Percentiles rank a stretch among this genome's conserved stretches.
Conservation (phyloP, 495 filamentous ascomycete species). For the Penicillium nucicola region DNA sequence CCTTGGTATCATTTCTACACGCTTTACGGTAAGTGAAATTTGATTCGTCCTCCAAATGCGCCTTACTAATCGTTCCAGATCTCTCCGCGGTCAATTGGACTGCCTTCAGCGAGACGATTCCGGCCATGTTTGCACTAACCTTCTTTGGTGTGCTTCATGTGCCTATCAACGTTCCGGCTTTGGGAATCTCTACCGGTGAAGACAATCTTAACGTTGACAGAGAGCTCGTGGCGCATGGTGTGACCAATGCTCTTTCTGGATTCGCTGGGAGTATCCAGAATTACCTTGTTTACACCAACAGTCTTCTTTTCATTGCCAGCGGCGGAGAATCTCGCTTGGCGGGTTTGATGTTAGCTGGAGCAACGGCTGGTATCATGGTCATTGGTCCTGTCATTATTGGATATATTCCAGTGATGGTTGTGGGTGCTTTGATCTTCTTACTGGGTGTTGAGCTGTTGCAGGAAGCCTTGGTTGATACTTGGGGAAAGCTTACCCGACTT, state of each 20-base stretch:
- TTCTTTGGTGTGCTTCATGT: conserved; percentile 98
- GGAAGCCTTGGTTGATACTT: conserved; percentile 84
- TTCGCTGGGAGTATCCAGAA: conserved; percentile 87
- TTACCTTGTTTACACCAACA: conserved; percentile 96
- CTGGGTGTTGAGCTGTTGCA: conserved; percentile 86
- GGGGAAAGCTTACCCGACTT: conserved; percentile 76
- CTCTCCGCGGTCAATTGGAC: conserved; percentile 73
- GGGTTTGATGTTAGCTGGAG: conserved; percentile 77
- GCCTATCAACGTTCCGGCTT: conserved; percentile 92
- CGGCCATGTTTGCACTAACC: conserved; percentile 94
- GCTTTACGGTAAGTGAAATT: conserved; percentile 67
- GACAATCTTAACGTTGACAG: conserved; percentile 88
- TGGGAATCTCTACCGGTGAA: conserved; percentile 84
- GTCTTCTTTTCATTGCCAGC: conserved; percentile 87
- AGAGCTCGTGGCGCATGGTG: conserved; percentile 88
- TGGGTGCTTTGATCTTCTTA: conserved; percentile 89
- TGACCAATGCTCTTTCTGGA: conserved; percentile 89
- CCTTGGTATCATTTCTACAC: conserved; percentile 98
- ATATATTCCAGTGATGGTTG: conserved; percentile 94
- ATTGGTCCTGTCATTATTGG: conserved; percentile 86
- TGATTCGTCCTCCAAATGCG: not conserved
- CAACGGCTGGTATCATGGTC: conserved; percentile 76
- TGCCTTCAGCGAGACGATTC: conserved; percentile 75
- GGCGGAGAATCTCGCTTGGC: conserved; percentile 84
- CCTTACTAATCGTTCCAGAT: conserved; percentile 43